phyloP scores from a whole-genome alignment of 257 asterid genomes.

The Solanum bulbocastanum region DNA sequence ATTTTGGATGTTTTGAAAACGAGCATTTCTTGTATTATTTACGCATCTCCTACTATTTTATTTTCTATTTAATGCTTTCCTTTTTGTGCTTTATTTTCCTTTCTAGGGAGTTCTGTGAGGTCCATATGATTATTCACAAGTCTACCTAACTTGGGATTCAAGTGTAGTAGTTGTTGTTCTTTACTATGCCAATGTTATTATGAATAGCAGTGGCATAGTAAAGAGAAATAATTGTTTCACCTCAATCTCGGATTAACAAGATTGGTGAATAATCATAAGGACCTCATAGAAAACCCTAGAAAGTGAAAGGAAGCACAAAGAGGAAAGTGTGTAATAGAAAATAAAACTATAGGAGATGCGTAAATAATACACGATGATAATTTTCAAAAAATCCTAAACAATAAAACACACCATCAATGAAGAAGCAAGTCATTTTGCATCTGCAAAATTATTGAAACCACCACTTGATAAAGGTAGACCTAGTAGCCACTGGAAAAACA shows the following conservation, averaged over 20 bases:
- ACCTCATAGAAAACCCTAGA: background rate
- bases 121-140: background rate
- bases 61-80: background rate
- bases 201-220: background rate
- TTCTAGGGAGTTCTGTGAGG: background rate
- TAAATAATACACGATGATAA: background rate
- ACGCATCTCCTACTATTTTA: background rate
- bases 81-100: background rate
- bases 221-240: no score
- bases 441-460: slow-evolving; percentile 79
- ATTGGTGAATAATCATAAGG: background rate
- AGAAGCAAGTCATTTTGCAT: slow-evolving; percentile 88
- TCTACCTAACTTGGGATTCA: background rate
- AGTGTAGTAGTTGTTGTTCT: background rate
- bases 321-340: background rate
- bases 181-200: background rate
- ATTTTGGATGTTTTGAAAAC: background rate
- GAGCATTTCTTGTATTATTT: background rate
- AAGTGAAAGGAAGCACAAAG: background rate
- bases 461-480: slow-evolving; percentile 71
- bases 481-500: slow-evolving; percentile 76
- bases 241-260: background rate
- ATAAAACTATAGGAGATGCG: background rate
- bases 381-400: background rate
- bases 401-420: slow-evolving; percentile 57